Percentiles rank a stretch among this genome's conserved stretches.
Conservation (phyloP, 2,329 filamentous ascomycete species). For the Tolypocladium guangdongense region DNA sequence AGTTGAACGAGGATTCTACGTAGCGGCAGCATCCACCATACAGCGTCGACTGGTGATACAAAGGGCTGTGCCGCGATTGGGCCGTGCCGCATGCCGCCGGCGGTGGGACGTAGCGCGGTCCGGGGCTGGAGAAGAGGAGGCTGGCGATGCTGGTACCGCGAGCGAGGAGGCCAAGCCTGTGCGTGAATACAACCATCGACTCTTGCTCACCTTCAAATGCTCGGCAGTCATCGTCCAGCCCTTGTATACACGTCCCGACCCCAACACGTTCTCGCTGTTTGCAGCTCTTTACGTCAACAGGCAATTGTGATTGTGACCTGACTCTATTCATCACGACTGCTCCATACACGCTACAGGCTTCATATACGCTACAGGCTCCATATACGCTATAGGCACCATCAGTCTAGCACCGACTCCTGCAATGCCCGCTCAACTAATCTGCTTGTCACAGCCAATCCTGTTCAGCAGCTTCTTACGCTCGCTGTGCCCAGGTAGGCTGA, state of each 20-base stretch:
- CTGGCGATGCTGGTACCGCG: too few species aligned
- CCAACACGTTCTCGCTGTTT: background rate
- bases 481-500: constrained; percentile 59
- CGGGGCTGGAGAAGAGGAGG: too few species aligned
- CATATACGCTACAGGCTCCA: background rate
- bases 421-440: constrained; percentile 12
- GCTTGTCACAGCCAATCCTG: constrained; percentile 73
- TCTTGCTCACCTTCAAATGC: too few species aligned
- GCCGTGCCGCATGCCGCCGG: background rate
- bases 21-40: background rate
- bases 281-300: background rate
- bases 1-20: too few species aligned
- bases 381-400: background rate
- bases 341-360: background rate
- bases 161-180: too few species aligned
- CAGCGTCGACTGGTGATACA: background rate
- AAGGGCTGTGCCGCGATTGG: too few species aligned
- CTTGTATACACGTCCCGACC: too few species aligned
- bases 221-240: too few species aligned
- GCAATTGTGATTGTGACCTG: background rate
- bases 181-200: background rate
- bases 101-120: background rate
- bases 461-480: constrained; percentile 71
- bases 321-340: background rate
- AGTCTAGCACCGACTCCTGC: background rate